Base-by-base conservation (phyloP, 73 alveolate genomes). In the Paramecium biaurelia region DNA sequence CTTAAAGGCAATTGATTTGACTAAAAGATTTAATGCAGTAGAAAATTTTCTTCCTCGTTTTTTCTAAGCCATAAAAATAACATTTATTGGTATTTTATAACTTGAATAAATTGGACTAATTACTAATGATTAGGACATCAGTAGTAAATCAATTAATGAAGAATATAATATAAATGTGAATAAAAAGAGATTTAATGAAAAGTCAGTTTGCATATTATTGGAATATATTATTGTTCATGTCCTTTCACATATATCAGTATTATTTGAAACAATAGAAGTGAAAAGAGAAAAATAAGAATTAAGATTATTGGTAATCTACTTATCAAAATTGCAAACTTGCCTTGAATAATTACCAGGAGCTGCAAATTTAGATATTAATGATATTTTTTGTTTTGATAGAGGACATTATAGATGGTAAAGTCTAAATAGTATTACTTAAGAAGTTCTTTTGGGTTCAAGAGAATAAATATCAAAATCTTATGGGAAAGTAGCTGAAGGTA, bases 401-500 rank as follows among this genome's bases (percentile, higher is more conserved):
- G n/a, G 20, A 23, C 21, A 47, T 6, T 43, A 43, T 41, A 14
- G 47, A 42, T 79, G 90, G 90, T 26, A 26, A 45, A 14, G 20
- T 5, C 10, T 79, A 79, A 47, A 79, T 23, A 79, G 45, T 79
- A 34, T 47, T 6, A 42, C 49, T 23, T 15, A 34, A 24, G 28
- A 47, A 79, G 18, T 30, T 3, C 15, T n/a, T 0, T 24, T 79
- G 45, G 90, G 90, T 14, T 30, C 90, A 14, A 38, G 21, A 21
- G 89, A 89, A 42, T 68, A 89, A 56, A 20, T 89, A 12, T 18
- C 34, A 24, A 23, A 68, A 47, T 68, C 94, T 0, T 89, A 70
- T 30, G 84, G 76, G 15, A 49, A 70, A 15, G 47, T 89, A 21
- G 90, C 87, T 20, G 43, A 89, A 89, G 94, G 94, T 20, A 15